phyloP scores from a whole-genome alignment of 2,329 filamentous ascomycete genomes.

The Colletotrichum sp. region DNA sequence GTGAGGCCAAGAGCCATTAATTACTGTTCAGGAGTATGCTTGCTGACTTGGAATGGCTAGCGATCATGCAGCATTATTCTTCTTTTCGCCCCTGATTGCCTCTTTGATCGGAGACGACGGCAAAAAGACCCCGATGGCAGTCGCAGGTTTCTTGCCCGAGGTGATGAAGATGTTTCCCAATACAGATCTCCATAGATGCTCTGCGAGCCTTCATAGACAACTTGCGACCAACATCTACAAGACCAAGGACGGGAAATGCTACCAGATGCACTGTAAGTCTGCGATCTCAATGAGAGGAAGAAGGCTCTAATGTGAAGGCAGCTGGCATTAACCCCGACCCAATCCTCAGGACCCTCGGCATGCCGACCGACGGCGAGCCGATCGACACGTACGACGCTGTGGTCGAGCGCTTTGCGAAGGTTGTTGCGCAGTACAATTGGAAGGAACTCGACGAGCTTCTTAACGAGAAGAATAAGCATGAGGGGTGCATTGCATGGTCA shows the following conservation, averaged over 20 bases:
- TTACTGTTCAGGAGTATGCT: not conserved
- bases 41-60: not conserved
- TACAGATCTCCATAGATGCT: conserved; percentile 1
- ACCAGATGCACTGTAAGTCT: conserved; percentile 25
- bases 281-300: not conserved
- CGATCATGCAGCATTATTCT: conserved; percentile 18
- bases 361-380: conserved; percentile 18
- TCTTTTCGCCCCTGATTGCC: conserved; percentile 7
- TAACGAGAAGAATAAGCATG: conserved; percentile 28
- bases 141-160: conserved; percentile 3
- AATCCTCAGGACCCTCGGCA: conserved; percentile 20
- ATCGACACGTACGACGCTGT: conserved; percentile 29
- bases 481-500: conserved; percentile 30
- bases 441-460: conserved; percentile 25
- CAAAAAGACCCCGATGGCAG: conserved; percentile 10
- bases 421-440: conserved; percentile 23
- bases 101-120: conserved; percentile 8
- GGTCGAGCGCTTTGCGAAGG: conserved; percentile 8
- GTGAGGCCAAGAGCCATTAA: not conserved
- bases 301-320: not conserved
- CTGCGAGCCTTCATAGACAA: conserved; percentile 1
- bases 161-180: conserved; percentile 16
- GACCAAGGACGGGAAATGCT: conserved; percentile 27
- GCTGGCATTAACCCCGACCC: conserved; percentile 24
- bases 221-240: conserved; percentile 29